A percentile compares a stretch with the other conserved stretches of the same genome.
These are phyloP conservation scores for Cercospora canescens DNA, from an alignment of 2,329 filamentous ascomycete genomes.

Conservation along the genomic window DNA sequence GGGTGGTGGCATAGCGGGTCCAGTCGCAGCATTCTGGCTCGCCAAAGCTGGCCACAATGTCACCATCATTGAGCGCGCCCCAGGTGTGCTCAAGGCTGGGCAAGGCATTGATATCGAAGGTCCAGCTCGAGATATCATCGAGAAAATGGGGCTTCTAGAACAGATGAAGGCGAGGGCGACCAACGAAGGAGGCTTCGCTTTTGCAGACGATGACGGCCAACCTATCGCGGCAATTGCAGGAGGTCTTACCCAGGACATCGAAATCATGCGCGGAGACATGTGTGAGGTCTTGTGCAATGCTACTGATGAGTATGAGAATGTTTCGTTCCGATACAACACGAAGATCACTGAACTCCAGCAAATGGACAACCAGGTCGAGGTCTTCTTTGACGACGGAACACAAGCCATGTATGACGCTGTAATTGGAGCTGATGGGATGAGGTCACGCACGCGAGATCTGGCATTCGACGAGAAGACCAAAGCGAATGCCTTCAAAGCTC, in stretches of 20 bases:
- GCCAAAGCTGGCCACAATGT: conserved; percentile 24
- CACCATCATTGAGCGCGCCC: conserved; percentile 13
- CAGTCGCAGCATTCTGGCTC: conserved; percentile 37
- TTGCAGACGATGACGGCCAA: conserved; percentile 24
- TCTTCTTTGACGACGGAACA: conserved; percentile 11
- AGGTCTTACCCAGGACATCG: conserved; percentile 22
- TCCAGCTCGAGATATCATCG: conserved; percentile 23
- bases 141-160: conserved; percentile 26
- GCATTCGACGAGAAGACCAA: conserved; percentile 23
- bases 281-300: conserved; percentile 43
- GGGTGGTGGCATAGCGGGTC: conserved; percentile 33
- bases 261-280: conserved; percentile 51
- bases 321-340: conserved; percentile 7
- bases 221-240: conserved; percentile 10
- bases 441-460: conserved; percentile 30
- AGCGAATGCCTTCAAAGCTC: conserved; percentile 9
- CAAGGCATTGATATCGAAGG: conserved; percentile 31
- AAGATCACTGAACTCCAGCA: conserved; percentile 5
- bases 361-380: not conserved
- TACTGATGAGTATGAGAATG: conserved; percentile 13
- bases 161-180: conserved; percentile 26
- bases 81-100: conserved; percentile 13
- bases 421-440: conserved; percentile 37
- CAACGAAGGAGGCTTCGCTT: conserved; percentile 26
- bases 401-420: conserved; percentile 27